Percentiles rank a stretch among this genome's conserved stretches.
phyloP scores from a whole-genome alignment of 306 rosid genomes.

The Cicer pinnatifidum region DNA sequence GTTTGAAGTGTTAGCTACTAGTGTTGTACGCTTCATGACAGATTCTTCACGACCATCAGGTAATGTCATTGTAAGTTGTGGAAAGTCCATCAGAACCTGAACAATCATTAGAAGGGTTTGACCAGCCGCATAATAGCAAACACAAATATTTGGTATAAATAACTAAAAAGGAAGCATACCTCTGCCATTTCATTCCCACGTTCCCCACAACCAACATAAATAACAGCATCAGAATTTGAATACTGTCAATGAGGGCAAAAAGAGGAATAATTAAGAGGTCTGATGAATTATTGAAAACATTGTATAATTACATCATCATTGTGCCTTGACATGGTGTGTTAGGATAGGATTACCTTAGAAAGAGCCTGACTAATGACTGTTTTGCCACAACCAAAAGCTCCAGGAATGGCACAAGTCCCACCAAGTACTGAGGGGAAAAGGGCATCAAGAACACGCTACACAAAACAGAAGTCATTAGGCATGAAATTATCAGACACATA shows the following conservation, averaged over 20 bases:
- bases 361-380: conserved; percentile 99
- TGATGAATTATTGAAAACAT: conserved; percentile 4
- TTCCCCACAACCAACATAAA: conserved; percentile 98
- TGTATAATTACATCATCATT: neutral
- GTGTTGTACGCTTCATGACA: conserved; percentile 99
- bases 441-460: conserved; percentile 99
- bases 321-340: conserved; percentile 14
- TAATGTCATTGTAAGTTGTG: conserved; percentile 99
- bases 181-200: conserved; percentile 99
- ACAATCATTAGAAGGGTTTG: conserved; percentile 35
- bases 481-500: conserved; percentile 18
- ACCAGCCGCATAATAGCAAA: conserved; percentile 30
- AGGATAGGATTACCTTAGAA: conserved; percentile 70
- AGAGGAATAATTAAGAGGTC: conserved; percentile 29
- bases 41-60: conserved; percentile 99
- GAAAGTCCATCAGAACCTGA: conserved; percentile 99
- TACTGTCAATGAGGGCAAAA: conserved; percentile 60
- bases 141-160: conserved; percentile 12
- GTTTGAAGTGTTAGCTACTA: conserved; percentile 98
- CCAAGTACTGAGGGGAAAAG: conserved; percentile 99
- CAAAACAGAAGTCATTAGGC: conserved; percentile 51
- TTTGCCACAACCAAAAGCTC: conserved; percentile 99
- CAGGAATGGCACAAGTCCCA: conserved; percentile 99
- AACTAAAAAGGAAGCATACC: conserved; percentile 46
- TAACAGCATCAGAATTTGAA: conserved; percentile 93